Evolutionary conservation across 176 grass and related monocot genomes (phyloP), one percentile per base, ranked within the genome.

Genomic region (Alloteropsis semialata): DNA sequence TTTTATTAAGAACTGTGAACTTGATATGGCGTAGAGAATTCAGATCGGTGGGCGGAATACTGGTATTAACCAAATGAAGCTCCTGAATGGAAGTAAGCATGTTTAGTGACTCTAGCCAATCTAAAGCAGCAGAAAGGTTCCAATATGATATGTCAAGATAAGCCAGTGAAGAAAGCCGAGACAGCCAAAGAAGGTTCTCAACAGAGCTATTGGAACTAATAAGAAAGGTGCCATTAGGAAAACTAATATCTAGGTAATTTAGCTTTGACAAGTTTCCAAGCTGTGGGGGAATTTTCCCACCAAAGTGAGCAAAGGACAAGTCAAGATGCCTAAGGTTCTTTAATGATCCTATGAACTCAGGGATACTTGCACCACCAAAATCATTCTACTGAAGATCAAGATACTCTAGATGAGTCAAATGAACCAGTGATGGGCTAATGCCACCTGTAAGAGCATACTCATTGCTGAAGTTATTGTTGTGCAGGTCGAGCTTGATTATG

Each of bases 51-150:
- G 69, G 7, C 2, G 24, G 69, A 72, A 72, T 6, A 19, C 3
- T 10, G 15, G 25, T 49, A 49, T 0, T 0, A 9, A 0, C 0
- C 43, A 72, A 37, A 29, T 32, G 3, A 21, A 72, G 14, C 25
- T 48, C 25, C 16, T 48, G 3, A 11, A 72, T 13, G 43, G 42
- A 48, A 30, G 69, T 0, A 72, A 72, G 69, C 69, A 21, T 72
- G 69, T 72, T 72, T 8, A 72, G 4, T n/a, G 53, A 55, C 18
- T 22, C 53, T 0, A 72, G 43, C 25, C 43, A 32, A 27, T 72
- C 43, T 18, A 16, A 27, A 58, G 56, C 24, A 27, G 56, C n/a
- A 27, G 69, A 72, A 11, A 72, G 69, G 13, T 72, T 72, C 69
- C 43, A 55, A 19, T 21, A 22, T 55, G 53, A 55, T 6, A 55